Conservation (phyloP, 2,329 filamentous ascomycete species). For the Apiospora marii region DNA sequence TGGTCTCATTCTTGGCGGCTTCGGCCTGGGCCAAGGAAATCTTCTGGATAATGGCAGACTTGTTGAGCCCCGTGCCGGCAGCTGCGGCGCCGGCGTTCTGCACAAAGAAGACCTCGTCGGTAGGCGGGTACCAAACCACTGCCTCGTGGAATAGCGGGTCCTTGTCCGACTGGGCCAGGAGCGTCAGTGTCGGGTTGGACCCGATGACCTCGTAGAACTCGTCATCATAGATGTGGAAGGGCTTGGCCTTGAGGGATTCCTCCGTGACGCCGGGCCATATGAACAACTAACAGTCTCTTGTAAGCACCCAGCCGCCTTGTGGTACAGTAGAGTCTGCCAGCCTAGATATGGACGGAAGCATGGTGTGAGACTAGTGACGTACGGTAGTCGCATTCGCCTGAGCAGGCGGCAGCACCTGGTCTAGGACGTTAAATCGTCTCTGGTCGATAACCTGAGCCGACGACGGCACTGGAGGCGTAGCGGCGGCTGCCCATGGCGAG, state of each 20-base stretch:
- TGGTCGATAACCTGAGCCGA: constrained; percentile 54
- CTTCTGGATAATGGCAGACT: constrained; percentile 59
- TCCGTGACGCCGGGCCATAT: constrained; percentile 52
- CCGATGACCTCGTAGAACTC: constrained; percentile 61
- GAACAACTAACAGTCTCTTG: constrained; percentile 43
- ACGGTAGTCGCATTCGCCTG: constrained; percentile 48
- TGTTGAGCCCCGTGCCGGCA: constrained; percentile 58
- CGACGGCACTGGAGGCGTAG: constrained; percentile 35
- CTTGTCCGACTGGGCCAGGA: constrained; percentile 52
- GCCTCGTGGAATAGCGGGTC: constrained; percentile 64
- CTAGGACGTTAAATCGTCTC: constrained; percentile 52
- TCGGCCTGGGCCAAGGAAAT: constrained; percentile 54
- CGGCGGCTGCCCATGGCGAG: constrained; percentile 12
- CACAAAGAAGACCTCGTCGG: constrained; percentile 62
- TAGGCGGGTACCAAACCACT: constrained; percentile 58
- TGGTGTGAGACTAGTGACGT: constrained; percentile 27
- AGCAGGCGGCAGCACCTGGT: constrained; percentile 46
- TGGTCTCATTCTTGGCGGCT: constrained; percentile 46
- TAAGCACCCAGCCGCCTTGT: constrained; percentile 19
- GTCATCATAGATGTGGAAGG: constrained; percentile 57
- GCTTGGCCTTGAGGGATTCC: constrained; percentile 47
- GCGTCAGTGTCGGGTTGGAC: constrained; percentile 54
- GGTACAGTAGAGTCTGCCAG: not conserved
- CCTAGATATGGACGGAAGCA: not conserved
- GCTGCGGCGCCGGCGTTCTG: constrained; percentile 57